Base-by-base conservation (phyloP, 2,329 filamentous ascomycete species). In the Cladosporium sphaerospermum region DNA sequence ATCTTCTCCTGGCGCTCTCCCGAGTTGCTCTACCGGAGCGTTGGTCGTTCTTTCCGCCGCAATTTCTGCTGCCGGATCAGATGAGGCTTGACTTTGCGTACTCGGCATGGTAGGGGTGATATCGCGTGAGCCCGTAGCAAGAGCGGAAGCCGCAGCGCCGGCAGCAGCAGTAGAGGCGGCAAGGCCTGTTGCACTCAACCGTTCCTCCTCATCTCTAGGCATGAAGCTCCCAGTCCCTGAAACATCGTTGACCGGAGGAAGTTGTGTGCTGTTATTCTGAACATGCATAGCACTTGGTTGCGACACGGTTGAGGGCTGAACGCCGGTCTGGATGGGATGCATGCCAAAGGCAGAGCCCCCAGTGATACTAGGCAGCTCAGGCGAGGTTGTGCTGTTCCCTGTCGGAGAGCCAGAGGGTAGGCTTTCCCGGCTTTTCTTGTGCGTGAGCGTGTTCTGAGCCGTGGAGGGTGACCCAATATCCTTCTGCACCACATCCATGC, bases 401-500 rank as follows among this genome's bases (percentile, higher is more conserved):
- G 52, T 36, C 23, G 56, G 59, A 36, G n/a, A 36, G 10, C 10
- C 34, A 36, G 34, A 36, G 10, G 34, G 34, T 7, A 62, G 45
- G 34, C 59, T 57, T 48, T 40, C 45, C 8, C 39, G 45, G n/a
- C 45, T 39, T 18, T 40, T 48, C 19, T 32, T 16, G 7, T 19
- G 33, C 34, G 18, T n/a, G 31, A 40, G 34, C 6, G 45, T 16
- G 9, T 39, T 14, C 19, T 48, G 45, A 10, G 34, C 4, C 4
- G 31, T 4, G 4, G 48, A 32, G 13, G 52, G 45, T 11, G 52
- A 54, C n/a, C 37, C 45, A 11, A 18, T 37, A 10, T 59, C 58
- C 14, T 58, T 44, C n/a, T 61, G 59, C 37, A 62, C 43, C 18
- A 77, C 76, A 58, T 84, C 82, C 54, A 81, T 64, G 57, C 77